phyloP scores from a whole-genome alignment of 2,329 filamentous ascomycete species.

The Hawksworthiomyces lignivorus region DNA sequence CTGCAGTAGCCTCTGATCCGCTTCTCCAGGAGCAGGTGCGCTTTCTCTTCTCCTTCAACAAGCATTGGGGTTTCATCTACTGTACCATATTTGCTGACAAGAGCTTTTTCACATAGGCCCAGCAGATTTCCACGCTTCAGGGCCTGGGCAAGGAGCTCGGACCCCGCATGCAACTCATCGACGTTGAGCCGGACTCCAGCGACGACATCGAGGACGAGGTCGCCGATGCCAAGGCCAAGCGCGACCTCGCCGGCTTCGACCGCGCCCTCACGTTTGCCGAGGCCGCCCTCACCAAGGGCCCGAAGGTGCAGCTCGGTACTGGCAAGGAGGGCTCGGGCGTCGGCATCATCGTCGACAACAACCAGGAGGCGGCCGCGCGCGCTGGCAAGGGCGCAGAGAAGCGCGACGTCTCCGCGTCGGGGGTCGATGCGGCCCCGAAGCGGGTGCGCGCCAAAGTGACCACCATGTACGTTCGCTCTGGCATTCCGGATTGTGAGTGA shows the following conservation, averaged over 20 bases:
- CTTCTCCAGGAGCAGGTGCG: conserved; percentile 29
- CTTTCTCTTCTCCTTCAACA: conserved; percentile 8
- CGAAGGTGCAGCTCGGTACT: conserved; percentile 41
- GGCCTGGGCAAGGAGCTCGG: conserved; percentile 43
- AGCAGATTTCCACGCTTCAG: conserved; percentile 36
- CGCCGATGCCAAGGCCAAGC: conserved; percentile 24
- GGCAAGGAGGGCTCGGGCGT: conserved; percentile 33
- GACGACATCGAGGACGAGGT: conserved; percentile 30
- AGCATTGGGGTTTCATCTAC: too few species aligned
- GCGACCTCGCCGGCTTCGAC: conserved; percentile 40
- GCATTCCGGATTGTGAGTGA: conserved; percentile 34
- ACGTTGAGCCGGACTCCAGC: conserved; percentile 34
- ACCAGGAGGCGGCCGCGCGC: conserved; percentile 14
- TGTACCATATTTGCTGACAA: too few species aligned
- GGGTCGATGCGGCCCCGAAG: conserved; percentile 16
- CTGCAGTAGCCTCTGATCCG: conserved; percentile 22
- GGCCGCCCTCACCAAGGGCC: conserved; percentile 35
- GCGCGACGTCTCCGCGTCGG: conserved; percentile 13
- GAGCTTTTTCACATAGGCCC: too few species aligned
- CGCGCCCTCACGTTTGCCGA: conserved; percentile 38
- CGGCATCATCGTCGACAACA: conserved; percentile 28
- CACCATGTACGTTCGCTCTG: conserved; percentile 38
- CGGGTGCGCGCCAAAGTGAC: conserved; percentile 35
- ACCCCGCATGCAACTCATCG: conserved; percentile 24
- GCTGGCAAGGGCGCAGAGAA: conserved; percentile 7